Conservation (phyloP, 2,329 filamentous ascomycete genomes). For the Xylogone sp. region DNA sequence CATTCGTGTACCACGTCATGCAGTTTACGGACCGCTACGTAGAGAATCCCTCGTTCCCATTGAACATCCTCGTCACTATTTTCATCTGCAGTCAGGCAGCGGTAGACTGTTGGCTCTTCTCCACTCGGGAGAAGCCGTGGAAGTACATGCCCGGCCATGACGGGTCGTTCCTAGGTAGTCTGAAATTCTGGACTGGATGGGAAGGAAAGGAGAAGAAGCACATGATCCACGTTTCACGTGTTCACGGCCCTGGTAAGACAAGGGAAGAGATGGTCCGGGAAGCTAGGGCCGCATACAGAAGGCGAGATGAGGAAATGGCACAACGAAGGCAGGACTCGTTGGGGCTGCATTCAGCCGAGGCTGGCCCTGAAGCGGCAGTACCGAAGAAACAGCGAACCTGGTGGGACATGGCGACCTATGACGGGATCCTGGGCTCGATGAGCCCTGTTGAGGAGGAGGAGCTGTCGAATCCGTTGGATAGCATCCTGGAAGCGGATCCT, state of each 20-base stretch:
- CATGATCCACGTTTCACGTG: slow-evolving; percentile 24
- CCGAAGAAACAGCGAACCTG: slow-evolving; percentile 25
- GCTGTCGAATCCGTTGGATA: slow-evolving; percentile 14
- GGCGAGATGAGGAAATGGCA: slow-evolving; percentile 44
- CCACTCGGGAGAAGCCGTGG: slow-evolving; percentile 69
- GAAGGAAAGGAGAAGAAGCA: slow-evolving; percentile 13
- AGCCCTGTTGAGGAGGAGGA: slow-evolving; percentile 24
- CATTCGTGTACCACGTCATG: slow-evolving; percentile 62
- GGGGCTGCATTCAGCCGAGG: background rate
- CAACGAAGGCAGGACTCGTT: slow-evolving; percentile 28
- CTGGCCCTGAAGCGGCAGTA: slow-evolving; percentile 7
- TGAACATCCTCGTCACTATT: slow-evolving; percentile 52
- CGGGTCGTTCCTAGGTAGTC: slow-evolving; percentile 30
- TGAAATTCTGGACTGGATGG: slow-evolving; percentile 29
- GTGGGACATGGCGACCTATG: slow-evolving; percentile 26
- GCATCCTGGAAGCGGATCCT: slow-evolving; percentile 1
- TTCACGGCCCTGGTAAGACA: slow-evolving; percentile 38
- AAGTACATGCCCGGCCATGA: slow-evolving; percentile 43
- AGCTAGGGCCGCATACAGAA: slow-evolving; percentile 41
- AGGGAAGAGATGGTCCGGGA: slow-evolving; percentile 51
- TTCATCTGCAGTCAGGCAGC: slow-evolving; percentile 63
- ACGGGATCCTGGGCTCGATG: slow-evolving; percentile 12
- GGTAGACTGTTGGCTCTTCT: slow-evolving; percentile 66
- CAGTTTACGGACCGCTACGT: slow-evolving; percentile 52
- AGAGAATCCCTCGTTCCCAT: slow-evolving; percentile 48